Percentiles rank a stretch among this genome's conserved stretches.
Evolutionary conservation across 345 rosid genomes (phyloP).

Genomic region (Salix udensis): DNA sequence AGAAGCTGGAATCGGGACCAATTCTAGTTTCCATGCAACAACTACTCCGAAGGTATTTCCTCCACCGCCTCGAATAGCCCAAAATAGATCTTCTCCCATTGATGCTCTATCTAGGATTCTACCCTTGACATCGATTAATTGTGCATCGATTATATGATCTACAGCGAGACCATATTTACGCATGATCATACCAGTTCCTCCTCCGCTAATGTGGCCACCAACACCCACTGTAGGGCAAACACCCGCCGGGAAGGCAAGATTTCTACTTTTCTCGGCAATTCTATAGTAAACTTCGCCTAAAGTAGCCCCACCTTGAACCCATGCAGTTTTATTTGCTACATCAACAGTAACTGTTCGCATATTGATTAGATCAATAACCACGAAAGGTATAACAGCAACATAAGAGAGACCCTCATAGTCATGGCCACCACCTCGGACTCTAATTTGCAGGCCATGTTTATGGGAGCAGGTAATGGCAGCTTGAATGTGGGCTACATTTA

Average conservation of each 20-base stretch:
- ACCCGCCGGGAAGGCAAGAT: slow-evolving; percentile 22
- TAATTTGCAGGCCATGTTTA: slow-evolving; percentile 2
- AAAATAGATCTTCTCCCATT: slow-evolving; percentile 18
- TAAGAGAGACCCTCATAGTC: slow-evolving; percentile 21
- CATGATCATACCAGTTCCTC: slow-evolving; percentile 14
- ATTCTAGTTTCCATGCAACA: not conserved
- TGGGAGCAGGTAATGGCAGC: not conserved
- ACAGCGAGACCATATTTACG: slow-evolving; percentile 22
- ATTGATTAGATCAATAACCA: slow-evolving; percentile 16
- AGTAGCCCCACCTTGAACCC: slow-evolving; percentile 27
- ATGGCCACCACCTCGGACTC: slow-evolving; percentile 24
- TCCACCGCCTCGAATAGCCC: slow-evolving; percentile 23
- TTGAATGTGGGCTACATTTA: not conserved
- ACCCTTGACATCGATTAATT: slow-evolving; percentile 11
- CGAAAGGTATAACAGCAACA: slow-evolving; percentile 7
- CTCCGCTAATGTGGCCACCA: slow-evolving; percentile 28
- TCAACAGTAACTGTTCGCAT: slow-evolving; percentile 10
- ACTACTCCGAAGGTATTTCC: slow-evolving; percentile 17
- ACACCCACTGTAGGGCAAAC: slow-evolving; percentile 17
- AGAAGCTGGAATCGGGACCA: not conserved
- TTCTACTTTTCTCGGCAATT: slow-evolving; percentile 10
- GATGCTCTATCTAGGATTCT: slow-evolving; percentile 8
- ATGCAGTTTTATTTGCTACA: slow-evolving; percentile 7
- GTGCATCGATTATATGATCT: slow-evolving; percentile 12
- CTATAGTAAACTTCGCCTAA: slow-evolving; percentile 14